phyloP scores from a whole-genome alignment of 805 yeast species.

The Yamadazyma endophytica region DNA sequence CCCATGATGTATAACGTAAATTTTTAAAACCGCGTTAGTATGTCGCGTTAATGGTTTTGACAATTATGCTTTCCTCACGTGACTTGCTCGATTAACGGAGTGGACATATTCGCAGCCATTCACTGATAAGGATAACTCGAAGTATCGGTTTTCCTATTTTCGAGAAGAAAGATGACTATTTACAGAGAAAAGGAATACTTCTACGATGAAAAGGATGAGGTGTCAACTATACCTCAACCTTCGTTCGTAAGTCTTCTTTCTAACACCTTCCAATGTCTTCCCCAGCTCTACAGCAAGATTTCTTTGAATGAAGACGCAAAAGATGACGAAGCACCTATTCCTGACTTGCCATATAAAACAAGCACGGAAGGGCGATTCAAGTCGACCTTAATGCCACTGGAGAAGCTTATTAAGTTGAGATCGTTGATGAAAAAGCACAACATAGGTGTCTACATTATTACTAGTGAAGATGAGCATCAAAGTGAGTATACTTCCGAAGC shows the following conservation, averaged over 20 bases:
- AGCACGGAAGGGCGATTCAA: conserved; percentile 2
- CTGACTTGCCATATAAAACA: conserved; percentile 21
- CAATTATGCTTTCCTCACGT: too few relatives aligned
- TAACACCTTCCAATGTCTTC: conserved; percentile 22
- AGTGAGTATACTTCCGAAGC: conserved; percentile 80
- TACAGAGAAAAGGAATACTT: conserved; percentile 14
- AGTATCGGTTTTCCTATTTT: neutral
- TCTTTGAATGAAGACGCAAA: conserved; percentile 8
- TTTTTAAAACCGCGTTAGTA: neutral
- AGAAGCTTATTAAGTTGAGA: conserved; percentile 60
- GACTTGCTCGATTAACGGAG: neutral
- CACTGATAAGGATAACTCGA: neutral
- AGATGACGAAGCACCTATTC: conserved; percentile 18
- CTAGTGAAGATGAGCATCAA: conserved; percentile 92
- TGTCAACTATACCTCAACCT: conserved; percentile 17
- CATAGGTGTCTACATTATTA: conserved; percentile 70
- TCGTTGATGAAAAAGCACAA: conserved; percentile 57
- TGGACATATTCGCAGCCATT: neutral
- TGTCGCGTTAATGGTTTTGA: too few relatives aligned
- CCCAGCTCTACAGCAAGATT: conserved; percentile 9
- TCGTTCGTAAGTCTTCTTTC: conserved; percentile 16
- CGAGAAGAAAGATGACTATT: neutral
- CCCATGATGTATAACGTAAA: conserved; percentile 53
- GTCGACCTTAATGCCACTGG: conserved; percentile 43
- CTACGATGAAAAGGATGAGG: conserved; percentile 10